Conservation (phyloP, 2,329 filamentous ascomycete species). For the Lachnellula cervina region DNA sequence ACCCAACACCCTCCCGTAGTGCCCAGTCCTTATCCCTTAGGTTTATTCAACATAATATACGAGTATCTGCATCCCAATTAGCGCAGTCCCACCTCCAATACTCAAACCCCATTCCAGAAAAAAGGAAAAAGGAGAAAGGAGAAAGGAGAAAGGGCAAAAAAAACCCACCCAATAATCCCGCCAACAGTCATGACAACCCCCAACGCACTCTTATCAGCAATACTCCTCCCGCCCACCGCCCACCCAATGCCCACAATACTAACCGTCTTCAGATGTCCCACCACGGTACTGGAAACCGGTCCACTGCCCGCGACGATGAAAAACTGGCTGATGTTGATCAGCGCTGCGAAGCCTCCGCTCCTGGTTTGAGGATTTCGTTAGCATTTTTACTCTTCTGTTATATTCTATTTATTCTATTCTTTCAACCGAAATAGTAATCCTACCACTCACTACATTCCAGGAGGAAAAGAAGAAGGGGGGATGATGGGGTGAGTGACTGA, state of each 20-base stretch:
- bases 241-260: constrained; percentile 26
- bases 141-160: not conserved
- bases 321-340: constrained; percentile 30
- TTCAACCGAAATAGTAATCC: no score
- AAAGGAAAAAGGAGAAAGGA: not conserved
- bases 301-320: constrained; percentile 33
- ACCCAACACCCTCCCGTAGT: not conserved
- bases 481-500: no score
- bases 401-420: not conserved
- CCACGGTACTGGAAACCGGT: constrained; percentile 37
- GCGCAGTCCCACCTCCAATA: not conserved
- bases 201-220: constrained; percentile 20
- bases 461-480: constrained; percentile 9
- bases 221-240: constrained; percentile 18
- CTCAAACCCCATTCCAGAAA: not conserved
- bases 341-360: constrained; percentile 38
- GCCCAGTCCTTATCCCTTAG: not conserved
- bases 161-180: constrained; percentile 23
- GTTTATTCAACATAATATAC: constrained; percentile 23
- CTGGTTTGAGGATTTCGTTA: not conserved
- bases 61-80: constrained; percentile 18
- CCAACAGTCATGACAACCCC: constrained; percentile 24
- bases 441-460: no score
- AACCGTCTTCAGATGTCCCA: constrained; percentile 39
- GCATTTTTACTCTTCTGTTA: not conserved